Evolutionary conservation across 805 yeast genomes (phyloP).

Genomic region (Kodamaea laetipori): DNA sequence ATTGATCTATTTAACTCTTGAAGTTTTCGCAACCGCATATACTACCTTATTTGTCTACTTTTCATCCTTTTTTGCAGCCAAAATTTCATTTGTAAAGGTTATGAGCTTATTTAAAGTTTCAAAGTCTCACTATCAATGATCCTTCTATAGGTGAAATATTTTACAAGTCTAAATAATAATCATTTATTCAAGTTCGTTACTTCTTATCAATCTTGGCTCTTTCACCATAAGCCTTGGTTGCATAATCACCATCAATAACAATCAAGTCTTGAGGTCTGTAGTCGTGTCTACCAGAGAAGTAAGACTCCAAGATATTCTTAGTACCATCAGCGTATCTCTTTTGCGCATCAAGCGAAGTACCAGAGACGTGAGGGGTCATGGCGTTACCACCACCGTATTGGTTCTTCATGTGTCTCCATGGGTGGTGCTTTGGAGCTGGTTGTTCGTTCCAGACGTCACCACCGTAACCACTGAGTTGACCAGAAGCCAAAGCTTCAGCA

Average conservation of each 20-base stretch:
- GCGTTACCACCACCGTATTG: constrained; percentile 75
- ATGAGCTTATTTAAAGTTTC: too few relatives aligned
- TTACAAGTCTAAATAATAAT: too few relatives aligned
- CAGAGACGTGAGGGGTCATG: constrained; percentile 82
- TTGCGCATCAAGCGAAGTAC: constrained; percentile 81
- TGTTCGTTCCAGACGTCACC: constrained; percentile 89
- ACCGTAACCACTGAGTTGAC: constrained; percentile 76
- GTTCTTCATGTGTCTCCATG: constrained; percentile 73
- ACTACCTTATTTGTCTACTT: too few relatives aligned
- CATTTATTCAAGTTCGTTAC: too few relatives aligned
- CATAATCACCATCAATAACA: constrained; percentile 69
- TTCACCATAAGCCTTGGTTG: constrained; percentile 71
- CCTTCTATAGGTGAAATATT: too few relatives aligned
- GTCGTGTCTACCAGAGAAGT: constrained; percentile 61
- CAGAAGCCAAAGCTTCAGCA: constrained; percentile 69
- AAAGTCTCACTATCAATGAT: too few relatives aligned
- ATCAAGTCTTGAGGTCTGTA: constrained; percentile 78
- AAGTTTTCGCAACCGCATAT: too few relatives aligned
- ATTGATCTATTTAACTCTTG: too few relatives aligned
- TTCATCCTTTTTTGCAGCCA: too few relatives aligned
- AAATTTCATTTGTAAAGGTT: too few relatives aligned
- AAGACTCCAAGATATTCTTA: constrained; percentile 61
- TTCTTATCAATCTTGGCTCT: constrained; percentile 18
- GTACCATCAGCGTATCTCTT: constrained; percentile 71
- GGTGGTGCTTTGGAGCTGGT: constrained; percentile 76